A percentile compares a stretch with the other conserved stretches of the same genome.
These are phyloP conservation scores for Talaromyces albobiverticillius DNA, from an alignment of 2,329 filamentous ascomycete genomes.

Conservation along the genomic window DNA sequence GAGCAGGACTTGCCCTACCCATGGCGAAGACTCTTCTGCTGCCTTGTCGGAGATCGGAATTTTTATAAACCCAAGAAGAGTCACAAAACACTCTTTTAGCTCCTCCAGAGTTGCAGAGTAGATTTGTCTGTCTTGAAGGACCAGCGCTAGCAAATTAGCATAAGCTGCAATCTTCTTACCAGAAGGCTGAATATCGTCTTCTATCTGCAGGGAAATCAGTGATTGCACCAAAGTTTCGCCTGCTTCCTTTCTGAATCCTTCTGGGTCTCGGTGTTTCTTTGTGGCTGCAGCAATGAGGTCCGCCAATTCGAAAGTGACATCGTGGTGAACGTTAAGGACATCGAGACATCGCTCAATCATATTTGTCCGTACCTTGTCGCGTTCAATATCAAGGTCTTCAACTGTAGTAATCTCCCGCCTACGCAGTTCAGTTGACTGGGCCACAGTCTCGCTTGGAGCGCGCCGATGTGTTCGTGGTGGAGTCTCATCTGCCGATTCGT, in stretches of 20 bases:
- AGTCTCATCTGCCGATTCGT: constrained; percentile 23
- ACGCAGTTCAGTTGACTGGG: constrained; percentile 22
- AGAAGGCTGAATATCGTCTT: constrained; percentile 53
- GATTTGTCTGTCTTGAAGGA: constrained; percentile 79
- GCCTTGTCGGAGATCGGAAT: constrained; percentile 59
- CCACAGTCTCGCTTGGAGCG: constrained; percentile 22
- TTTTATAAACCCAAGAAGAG: constrained; percentile 76
- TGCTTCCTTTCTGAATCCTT: constrained; percentile 65
- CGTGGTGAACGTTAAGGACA: constrained; percentile 81
- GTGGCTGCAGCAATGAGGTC: constrained; percentile 78
- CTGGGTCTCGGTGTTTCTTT: constrained; percentile 58
- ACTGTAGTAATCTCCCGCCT: constrained; percentile 52
- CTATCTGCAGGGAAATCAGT: constrained; percentile 65
- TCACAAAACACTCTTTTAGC: constrained; percentile 71
- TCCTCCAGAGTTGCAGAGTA: constrained; percentile 73
- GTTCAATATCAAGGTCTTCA: constrained; percentile 75
- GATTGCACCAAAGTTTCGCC: constrained; percentile 81
- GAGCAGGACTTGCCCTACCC: constrained; percentile 86
- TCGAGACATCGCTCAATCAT: constrained; percentile 89
- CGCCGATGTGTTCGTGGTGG: constrained; percentile 21
- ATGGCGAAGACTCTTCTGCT: constrained; percentile 77
- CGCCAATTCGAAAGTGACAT: constrained; percentile 84
- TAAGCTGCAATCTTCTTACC: constrained; percentile 80
- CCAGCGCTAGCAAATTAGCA: constrained; percentile 83
- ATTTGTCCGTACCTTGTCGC: constrained; percentile 68